Evolutionary conservation across 345 rosid species (phyloP), one percentile per base, ranked within the genome.

Genomic region (Euclidium syriacum): DNA sequence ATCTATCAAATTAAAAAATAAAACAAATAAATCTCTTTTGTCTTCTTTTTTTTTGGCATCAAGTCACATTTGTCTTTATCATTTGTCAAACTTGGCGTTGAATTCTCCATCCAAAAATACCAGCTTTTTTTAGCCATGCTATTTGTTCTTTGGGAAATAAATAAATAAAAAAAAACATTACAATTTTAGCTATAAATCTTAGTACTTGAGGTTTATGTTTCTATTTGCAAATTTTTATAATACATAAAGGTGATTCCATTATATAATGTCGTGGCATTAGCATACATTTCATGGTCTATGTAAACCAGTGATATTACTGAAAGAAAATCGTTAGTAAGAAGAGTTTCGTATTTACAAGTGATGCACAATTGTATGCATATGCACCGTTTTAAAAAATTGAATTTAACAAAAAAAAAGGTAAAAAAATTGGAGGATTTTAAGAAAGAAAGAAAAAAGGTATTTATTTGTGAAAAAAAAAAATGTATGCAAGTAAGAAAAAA

Each of bases 11-110:
- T 49, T 39, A 35, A 6, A 1, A n/a, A 36, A 2, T 5, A 4
- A 48, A 32, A 38, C 25, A 57, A 38, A 48, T 19, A 26, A 2
- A 14, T 42, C 15, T 23, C 39, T 38, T 38, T 56, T 34, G 43
- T 60, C 65, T n/a, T 8, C 30, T 49, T 41, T 47, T 33, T 29
- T 19, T 2, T 2, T 2, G 40, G 25, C 25, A 66, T 56, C 71
- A 51, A 59, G 22, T 70, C 58, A 27, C 24, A 67, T 50, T 67
- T 67, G 72, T 67, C 72, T 70, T 70, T 70, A 26, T 11, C 52
- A 39, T 63, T 70, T 70, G 68, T 53, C 63, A 62, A 70, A 48
- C 63, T 39, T 41, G 33, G 17, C 52, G 10, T 25, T 68, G 48
- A 42, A 24, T 52, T 52, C 55, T 42, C 46, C 68, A 43, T 52